Conservation (phyloP, 73 alveolate species). For the Stentor coeruleus region DNA sequence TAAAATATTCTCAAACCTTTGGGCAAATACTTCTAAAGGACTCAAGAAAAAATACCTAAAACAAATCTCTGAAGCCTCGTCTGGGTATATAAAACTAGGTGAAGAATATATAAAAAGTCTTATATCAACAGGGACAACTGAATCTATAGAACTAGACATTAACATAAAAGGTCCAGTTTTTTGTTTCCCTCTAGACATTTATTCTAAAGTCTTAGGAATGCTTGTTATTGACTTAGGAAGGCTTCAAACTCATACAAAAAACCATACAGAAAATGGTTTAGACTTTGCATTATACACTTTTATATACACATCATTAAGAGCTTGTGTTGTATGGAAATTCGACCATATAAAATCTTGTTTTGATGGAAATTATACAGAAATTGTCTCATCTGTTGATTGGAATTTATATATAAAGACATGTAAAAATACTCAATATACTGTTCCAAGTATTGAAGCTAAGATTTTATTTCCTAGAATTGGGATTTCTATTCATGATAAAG, state of each 20-base stretch:
- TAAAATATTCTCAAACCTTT: too few species aligned
- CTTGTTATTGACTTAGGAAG: constrained; percentile 16
- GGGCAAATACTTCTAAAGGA: not conserved
- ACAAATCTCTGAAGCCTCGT: not conserved
- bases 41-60: not conserved
- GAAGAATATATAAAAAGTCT: not conserved
- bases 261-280: too few species aligned
- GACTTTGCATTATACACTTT: too few species aligned
- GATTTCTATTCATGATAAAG: too few species aligned
- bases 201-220: not conserved
- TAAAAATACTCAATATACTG: not conserved
- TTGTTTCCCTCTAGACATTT: constrained; percentile 9
- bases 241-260: too few species aligned
- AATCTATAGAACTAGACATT: not conserved
- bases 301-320: too few species aligned
- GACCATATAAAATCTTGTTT: too few species aligned
- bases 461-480: too few species aligned
- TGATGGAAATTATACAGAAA: not conserved
- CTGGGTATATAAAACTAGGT: not conserved
- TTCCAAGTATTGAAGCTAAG: not conserved
- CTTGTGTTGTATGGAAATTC: too few species aligned
- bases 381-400: not conserved
- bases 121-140: not conserved
- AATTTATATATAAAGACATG: not conserved
- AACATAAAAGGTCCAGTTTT: constrained; percentile 27